phyloP scores from a whole-genome alignment of 2,329 filamentous ascomycete genomes.

The Alternaria infectoria region DNA sequence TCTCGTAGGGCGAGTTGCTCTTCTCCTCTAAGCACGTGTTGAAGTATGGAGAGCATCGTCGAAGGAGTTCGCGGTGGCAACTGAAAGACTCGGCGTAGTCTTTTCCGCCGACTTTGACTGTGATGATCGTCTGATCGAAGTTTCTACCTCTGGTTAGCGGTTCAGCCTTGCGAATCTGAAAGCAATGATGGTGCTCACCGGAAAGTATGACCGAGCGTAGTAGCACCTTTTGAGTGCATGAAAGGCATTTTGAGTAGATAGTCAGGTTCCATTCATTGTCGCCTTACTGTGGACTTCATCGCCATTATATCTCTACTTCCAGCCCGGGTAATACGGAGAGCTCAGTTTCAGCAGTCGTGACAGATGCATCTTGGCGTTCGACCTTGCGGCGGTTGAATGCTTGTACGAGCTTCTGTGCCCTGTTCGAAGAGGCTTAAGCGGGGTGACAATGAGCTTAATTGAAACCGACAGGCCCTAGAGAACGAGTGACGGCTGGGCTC shows the following conservation, averaged over 20 bases:
- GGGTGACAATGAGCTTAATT: conserved; percentile 18
- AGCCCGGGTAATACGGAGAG: conserved; percentile 8
- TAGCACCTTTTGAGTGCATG: conserved; percentile 35
- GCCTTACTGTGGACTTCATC: conserved; percentile 4
- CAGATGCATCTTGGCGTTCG: conserved; percentile 32
- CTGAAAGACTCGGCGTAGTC: conserved; percentile 43
- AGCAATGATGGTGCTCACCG: conserved; percentile 23
- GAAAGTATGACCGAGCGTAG: conserved; percentile 45
- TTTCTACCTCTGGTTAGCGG: conserved; percentile 35
- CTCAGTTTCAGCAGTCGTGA: conserved; percentile 26
- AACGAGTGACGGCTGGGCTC: conserved; percentile 10
- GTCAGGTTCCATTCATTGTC: conserved; percentile 40
- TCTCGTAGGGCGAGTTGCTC: conserved; percentile 41
- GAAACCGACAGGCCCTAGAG: conserved; percentile 12
- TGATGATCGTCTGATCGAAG: conserved; percentile 47
- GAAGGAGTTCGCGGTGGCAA: conserved; percentile 42
- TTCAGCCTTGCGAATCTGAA: neutral
- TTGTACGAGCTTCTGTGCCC: conserved; percentile 15
- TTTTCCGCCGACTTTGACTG: conserved; percentile 41
- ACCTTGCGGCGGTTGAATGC: conserved; percentile 17
- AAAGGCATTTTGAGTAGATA: conserved; percentile 48
- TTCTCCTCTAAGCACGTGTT: conserved; percentile 39
- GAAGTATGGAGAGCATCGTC: conserved; percentile 44
- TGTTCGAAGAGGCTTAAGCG: conserved; percentile 10
- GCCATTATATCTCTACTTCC: conserved; percentile 13